A percentile compares a stretch with the other conserved stretches of the same genome.
phyloP scores from a whole-genome alignment of 805 yeast species.

The Spathaspora gorwiae region DNA sequence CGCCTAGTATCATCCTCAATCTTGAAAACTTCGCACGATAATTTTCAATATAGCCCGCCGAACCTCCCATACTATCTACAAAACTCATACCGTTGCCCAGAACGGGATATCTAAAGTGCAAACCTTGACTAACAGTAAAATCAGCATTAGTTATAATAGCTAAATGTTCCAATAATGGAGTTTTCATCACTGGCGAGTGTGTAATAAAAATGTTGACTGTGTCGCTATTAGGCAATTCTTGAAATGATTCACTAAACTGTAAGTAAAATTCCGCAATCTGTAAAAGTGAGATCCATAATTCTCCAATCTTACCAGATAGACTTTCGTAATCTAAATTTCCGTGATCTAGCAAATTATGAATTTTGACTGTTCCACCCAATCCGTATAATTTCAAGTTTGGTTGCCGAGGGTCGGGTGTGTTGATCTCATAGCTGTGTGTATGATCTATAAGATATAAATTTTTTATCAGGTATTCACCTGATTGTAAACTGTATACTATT shows the following conservation, averaged over 20 bases:
- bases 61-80: slow-evolving; percentile 46
- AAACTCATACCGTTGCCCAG: slow-evolving; percentile 64
- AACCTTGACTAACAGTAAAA: slow-evolving; percentile 66
- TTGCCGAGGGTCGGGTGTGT: slow-evolving; percentile 35
- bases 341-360: slow-evolving; percentile 59
- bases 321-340: slow-evolving; percentile 14
- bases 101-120: slow-evolving; percentile 67
- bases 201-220: slow-evolving; percentile 60
- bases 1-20: slow-evolving; percentile 56
- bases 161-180: slow-evolving; percentile 64
- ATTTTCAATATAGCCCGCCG: slow-evolving; percentile 44
- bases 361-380: slow-evolving; percentile 65
- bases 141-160: slow-evolving; percentile 66
- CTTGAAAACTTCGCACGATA: slow-evolving; percentile 61
- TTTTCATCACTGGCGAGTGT: slow-evolving; percentile 68
- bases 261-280: slow-evolving; percentile 61
- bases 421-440: slow-evolving; percentile 39
- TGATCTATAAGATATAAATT: slow-evolving; percentile 65
- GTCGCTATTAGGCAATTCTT: slow-evolving; percentile 28
- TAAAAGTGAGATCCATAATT: slow-evolving; percentile 67
- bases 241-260: slow-evolving; percentile 9
- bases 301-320: slow-evolving; percentile 41
- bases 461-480: slow-evolving; percentile 48
- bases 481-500: slow-evolving; percentile 58
- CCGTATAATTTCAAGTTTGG: slow-evolving; percentile 55